A percentile compares a stretch with the other conserved stretches of the same genome.
These are phyloP conservation scores for Fusarium miscanthi DNA, from an alignment of 2,329 filamentous ascomycete genomes.

Conservation along the genomic window DNA sequence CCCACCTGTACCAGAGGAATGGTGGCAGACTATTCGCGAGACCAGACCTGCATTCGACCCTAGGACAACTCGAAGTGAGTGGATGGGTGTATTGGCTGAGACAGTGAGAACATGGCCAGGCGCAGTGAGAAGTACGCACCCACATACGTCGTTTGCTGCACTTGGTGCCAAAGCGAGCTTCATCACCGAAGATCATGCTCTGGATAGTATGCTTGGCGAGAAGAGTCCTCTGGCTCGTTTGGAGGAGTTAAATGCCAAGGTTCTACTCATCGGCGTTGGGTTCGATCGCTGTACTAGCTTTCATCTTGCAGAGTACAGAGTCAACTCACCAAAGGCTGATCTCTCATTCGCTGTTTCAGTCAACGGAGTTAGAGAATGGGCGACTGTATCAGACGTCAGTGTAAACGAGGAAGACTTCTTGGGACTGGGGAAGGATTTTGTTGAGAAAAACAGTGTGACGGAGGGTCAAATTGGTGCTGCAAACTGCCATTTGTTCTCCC, in stretches of 20 bases:
- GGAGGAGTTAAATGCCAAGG: not conserved
- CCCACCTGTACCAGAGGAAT: not conserved
- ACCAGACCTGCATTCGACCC: not conserved
- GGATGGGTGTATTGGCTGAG: not conserved
- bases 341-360: not conserved
- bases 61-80: not conserved
- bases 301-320: conserved; percentile 12
- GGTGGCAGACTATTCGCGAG: not conserved
- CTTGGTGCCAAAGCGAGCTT: not conserved
- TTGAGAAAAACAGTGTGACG: accelerated
- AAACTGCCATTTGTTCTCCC: not conserved
- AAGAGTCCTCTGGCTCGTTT: not conserved
- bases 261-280: not conserved
- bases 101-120: conserved; percentile 3
- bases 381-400: not conserved
- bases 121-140: not conserved
- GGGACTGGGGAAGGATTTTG: not conserved
- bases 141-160: conserved; percentile 4
- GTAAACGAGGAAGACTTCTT: not conserved
- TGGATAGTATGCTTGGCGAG: conserved; percentile 3
- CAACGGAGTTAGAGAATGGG: not conserved
- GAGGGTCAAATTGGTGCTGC: not conserved
- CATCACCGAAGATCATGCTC: not conserved
- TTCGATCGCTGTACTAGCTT: conserved; percentile 8
- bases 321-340: not conserved